Evolutionary conservation across 352 stramenopile species (phyloP), one percentile per base, ranked within the genome.

Genomic region (Pythium graminicola): DNA sequence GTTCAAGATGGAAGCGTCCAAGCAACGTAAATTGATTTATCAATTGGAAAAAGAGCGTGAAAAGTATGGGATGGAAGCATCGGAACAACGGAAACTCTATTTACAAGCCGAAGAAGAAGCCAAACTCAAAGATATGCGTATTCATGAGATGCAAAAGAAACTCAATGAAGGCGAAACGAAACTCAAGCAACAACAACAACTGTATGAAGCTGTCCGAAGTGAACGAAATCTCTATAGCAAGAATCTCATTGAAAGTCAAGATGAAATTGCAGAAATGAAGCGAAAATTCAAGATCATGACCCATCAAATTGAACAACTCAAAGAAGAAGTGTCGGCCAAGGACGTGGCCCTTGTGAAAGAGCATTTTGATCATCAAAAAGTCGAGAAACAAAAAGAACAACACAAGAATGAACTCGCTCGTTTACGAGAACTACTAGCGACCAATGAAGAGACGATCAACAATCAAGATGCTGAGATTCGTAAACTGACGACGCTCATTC

Each of bases 241-340:
- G 71, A 95, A 97, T 50, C 75, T 99, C 26, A 94, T 97, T 44
- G 94, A 98, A 62, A 85, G 82, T 19, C 90, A 98, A 57, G 91
- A 98, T 64, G 93, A 98, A 64, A 97, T 99, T 38, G 81, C 80
- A 7, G 87, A 97, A 62, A 95, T 98, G 81, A 97, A 98, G 62
- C 81, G 91, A 63, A 98, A 98, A 64, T 97, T 97, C 70, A 98
- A 98, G 67, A 97, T 97, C 67, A 88, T 98, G 63, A 97, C 83
- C 41, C 89, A 98, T 68, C 87, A 97, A 57, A 92, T 98, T 46
- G 90, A 97, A 67, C 91, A 98, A 64, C 81, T 98, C 27, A 98
- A 98, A 69, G 94, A 98, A 55, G 93, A 98, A 54, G 96, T 97
- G 61, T 95, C 87, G n/a, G 70, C 67, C 11, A 97, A 95, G 54